These are phyloP conservation scores for Zopfia rhizophila DNA, from an alignment of 2,329 filamentous ascomycete species.

Conservation along the genomic window DNA sequence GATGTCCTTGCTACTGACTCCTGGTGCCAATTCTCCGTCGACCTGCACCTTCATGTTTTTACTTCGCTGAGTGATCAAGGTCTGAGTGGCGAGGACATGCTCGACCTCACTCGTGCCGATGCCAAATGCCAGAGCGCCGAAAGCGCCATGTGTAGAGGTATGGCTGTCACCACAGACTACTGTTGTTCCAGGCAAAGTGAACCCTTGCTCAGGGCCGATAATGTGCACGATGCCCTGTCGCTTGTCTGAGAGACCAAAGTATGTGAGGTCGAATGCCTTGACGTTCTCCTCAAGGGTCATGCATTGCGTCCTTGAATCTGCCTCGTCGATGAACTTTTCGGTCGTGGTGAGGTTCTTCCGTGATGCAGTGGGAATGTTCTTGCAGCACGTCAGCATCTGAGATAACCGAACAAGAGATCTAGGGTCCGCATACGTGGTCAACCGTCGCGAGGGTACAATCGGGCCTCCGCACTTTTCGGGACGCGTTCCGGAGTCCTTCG, in stretches of 20 bases:
- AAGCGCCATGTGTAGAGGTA: constrained; percentile 97
- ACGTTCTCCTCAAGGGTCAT: constrained; percentile 97
- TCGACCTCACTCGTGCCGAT: constrained; percentile 99
- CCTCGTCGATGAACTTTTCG: constrained; percentile 91
- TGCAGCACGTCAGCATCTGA: constrained; percentile 26
- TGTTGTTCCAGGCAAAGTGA: constrained; percentile 95
- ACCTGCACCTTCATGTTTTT: constrained; percentile 99
- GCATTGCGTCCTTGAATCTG: constrained; percentile 92
- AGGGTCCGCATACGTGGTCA: constrained; percentile 82
- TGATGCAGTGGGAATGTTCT: constrained; percentile 94
- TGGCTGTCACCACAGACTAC: constrained; percentile 98
- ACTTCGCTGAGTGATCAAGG: constrained; percentile 90
- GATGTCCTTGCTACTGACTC: constrained; percentile 96
- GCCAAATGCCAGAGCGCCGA: constrained; percentile 92
- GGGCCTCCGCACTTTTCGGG: constrained; percentile 86
- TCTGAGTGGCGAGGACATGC: constrained; percentile 97
- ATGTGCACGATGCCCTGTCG: constrained; percentile 98
- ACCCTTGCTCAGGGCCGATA: constrained; percentile 97
- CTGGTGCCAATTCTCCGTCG: constrained; percentile 86
- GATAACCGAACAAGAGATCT: constrained; percentile 3
- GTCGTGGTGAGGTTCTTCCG: constrained; percentile 95
- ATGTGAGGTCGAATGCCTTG: constrained; percentile 94
- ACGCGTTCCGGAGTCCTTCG: constrained; percentile 90
- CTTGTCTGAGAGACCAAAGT: constrained; percentile 96
- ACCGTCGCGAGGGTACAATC: constrained; percentile 97